A percentile compares a stretch with the other conserved stretches of the same genome.
Evolutionary conservation across 306 rosid genomes (phyloP).

Genomic region (Vigna unguiculata): DNA sequence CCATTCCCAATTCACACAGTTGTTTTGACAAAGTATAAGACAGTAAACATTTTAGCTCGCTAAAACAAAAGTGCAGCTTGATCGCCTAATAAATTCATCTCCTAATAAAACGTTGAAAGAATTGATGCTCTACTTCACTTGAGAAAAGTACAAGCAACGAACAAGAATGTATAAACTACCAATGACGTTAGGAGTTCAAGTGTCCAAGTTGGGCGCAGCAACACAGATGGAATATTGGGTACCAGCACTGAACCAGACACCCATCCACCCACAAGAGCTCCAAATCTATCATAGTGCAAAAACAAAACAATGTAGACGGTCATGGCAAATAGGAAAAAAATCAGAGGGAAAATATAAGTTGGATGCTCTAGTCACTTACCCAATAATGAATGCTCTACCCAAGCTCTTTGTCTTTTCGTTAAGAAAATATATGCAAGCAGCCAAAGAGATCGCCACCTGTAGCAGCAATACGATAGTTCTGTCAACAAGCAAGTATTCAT

Average conservation of each 20-base stretch:
- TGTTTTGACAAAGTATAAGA: not conserved
- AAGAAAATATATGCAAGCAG: conserved; percentile 95
- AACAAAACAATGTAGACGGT: conserved; percentile 14
- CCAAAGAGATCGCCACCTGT: conserved; percentile 95
- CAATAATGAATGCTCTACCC: conserved; percentile 79
- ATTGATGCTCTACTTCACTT: conserved; percentile 55
- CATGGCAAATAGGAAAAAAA: not conserved
- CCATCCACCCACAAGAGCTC: conserved; percentile 89
- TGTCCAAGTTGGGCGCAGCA: conserved; percentile 87
- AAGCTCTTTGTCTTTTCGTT: conserved; percentile 94
- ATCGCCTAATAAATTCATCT: conserved; percentile 35
- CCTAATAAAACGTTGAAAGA: conserved; percentile 36
- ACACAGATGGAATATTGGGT: conserved; percentile 78
- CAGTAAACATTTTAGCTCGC: conserved; percentile 29
- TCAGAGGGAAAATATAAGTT: not conserved
- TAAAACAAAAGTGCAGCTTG: conserved; percentile 25
- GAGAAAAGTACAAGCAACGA: conserved; percentile 86
- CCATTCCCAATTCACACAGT: not conserved
- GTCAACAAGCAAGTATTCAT: conserved; percentile 24
- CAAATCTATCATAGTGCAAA: conserved; percentile 65
- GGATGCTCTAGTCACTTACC: conserved; percentile 57
- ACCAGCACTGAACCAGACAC: conserved; percentile 79
- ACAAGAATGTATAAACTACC: conserved; percentile 78
- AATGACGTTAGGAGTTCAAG: conserved; percentile 88
- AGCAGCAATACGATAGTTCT: conserved; percentile 25